Conservation (phyloP, 257 asterid genomes). For the Nemophila menziesii region DNA sequence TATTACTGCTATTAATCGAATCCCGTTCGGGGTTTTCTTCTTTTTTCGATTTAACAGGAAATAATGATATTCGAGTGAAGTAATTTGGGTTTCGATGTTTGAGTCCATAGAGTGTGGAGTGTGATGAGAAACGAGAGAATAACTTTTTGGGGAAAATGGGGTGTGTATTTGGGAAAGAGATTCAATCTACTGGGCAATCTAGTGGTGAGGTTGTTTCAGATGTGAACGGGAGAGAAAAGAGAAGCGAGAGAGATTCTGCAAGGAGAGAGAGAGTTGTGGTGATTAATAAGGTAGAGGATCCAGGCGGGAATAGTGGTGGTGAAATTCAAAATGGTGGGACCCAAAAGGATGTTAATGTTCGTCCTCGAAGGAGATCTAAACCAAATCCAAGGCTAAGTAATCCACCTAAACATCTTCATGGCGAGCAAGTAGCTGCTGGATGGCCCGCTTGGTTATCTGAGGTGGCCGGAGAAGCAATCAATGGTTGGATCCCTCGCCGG, state of each 20-base stretch:
- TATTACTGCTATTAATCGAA: not conserved
- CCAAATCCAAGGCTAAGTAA: conserved; percentile 75
- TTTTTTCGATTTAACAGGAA: not conserved
- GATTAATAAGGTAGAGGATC: conserved; percentile 32
- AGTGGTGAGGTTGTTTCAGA: conserved; percentile 35
- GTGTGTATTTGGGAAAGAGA: conserved; percentile 77
- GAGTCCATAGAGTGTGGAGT: conserved; percentile 25
- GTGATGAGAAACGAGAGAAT: conserved; percentile 60
- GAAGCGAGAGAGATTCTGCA: conserved; percentile 44
- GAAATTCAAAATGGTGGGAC: conserved; percentile 42
- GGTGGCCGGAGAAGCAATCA: conserved; percentile 83
- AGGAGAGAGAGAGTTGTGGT: conserved; percentile 52
- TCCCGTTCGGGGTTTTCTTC: not conserved
- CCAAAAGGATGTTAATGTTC: conserved; percentile 30
- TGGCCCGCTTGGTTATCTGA: conserved; percentile 91
- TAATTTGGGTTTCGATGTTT: conserved; percentile 12
- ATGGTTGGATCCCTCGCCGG: conserved; percentile 80
- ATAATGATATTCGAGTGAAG: not conserved
- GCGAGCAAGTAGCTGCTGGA: conserved; percentile 92
- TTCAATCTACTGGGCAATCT: conserved; percentile 40
- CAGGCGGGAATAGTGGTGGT: conserved; percentile 14
- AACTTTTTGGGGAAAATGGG: conserved; percentile 63
- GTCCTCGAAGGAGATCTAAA: conserved; percentile 47
- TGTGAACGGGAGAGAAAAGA: conserved; percentile 33
- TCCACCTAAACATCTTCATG: conserved; percentile 66